Conservation (phyloP, 2,329 filamentous ascomycete genomes). For the Fusarium sublunatum region DNA sequence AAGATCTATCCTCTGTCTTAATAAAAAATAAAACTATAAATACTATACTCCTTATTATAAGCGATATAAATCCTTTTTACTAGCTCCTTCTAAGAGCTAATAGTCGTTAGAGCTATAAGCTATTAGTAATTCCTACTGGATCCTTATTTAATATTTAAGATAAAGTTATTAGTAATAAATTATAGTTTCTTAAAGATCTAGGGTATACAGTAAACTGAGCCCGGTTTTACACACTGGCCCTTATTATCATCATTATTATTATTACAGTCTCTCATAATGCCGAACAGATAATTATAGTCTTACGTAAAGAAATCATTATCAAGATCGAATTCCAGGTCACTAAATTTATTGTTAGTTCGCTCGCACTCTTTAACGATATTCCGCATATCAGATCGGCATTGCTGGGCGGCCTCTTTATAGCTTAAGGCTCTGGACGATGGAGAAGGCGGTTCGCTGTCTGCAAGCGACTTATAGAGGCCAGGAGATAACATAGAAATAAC, state of each 20-base stretch:
- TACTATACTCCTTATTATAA: slow-evolving; percentile 66
- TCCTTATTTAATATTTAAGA: slow-evolving; percentile 80
- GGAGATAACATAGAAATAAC: background rate
- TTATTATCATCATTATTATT: no score
- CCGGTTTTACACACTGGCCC: slow-evolving; percentile 69
- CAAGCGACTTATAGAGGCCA: no score
- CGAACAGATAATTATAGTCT: background rate
- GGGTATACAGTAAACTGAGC: slow-evolving; percentile 77
- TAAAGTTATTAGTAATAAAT: slow-evolving; percentile 73
- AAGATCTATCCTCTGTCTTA: slow-evolving; percentile 91
- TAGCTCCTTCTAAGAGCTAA: slow-evolving; percentile 72
- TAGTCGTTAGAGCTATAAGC: slow-evolving; percentile 70
- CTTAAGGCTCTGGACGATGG: slow-evolving; percentile 36
- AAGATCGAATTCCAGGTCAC: slow-evolving; percentile 70
- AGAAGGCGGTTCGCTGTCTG: no score
- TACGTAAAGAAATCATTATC: slow-evolving; percentile 28
- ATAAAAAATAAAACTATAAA: slow-evolving; percentile 90
- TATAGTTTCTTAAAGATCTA: slow-evolving; percentile 81
- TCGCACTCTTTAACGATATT: slow-evolving; percentile 73
- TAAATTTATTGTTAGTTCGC: slow-evolving; percentile 81
- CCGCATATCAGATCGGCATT: slow-evolving; percentile 69
- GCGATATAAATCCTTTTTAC: no score
- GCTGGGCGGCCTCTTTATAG: slow-evolving; percentile 72
- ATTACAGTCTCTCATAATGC: slow-evolving; percentile 11
- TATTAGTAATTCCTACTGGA: slow-evolving; percentile 83